phyloP scores from a whole-genome alignment of 352 stramenopile genomes.

The Globisporangium spinosum region DNA sequence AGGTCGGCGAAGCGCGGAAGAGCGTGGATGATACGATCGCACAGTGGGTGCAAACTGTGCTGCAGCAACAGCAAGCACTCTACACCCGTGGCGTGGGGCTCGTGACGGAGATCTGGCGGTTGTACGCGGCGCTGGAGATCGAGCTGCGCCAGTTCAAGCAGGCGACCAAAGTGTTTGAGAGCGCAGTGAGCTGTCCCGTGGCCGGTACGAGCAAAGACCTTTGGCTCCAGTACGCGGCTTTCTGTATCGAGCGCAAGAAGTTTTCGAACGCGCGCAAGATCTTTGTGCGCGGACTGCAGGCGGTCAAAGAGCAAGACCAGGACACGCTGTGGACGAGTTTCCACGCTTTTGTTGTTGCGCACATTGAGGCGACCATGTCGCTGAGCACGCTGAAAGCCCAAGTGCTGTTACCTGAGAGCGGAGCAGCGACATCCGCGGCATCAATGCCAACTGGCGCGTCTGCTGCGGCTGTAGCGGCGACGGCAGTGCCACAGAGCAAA shows the following conservation, averaged over 20 bases:
- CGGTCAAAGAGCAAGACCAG: conserved; percentile 39
- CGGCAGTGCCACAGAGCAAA: background rate
- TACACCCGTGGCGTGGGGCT: conserved; percentile 20
- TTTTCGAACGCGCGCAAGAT: conserved; percentile 75
- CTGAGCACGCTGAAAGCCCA: conserved; percentile 55
- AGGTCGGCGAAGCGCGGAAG: conserved; percentile 56
- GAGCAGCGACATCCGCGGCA: conserved; percentile 12
- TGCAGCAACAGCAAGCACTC: conserved; percentile 13
- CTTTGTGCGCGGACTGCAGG: conserved; percentile 53
- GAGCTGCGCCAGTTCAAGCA: conserved; percentile 83
- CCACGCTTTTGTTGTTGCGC: conserved; percentile 55
- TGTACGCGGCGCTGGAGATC: conserved; percentile 76
- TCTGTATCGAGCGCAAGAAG: conserved; percentile 72
- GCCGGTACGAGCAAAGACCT: conserved; percentile 31
- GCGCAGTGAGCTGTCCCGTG: conserved; percentile 47
- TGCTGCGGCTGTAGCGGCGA: background rate
- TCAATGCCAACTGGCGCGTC: conserved; percentile 6
- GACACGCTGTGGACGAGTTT: conserved; percentile 46
- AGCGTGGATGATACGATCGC: conserved; percentile 43
- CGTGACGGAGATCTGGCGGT: conserved; percentile 44
- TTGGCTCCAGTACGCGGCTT: conserved; percentile 68
- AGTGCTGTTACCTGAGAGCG: conserved; percentile 38
- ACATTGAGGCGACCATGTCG: conserved; percentile 57
- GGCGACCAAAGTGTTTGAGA: conserved; percentile 76
- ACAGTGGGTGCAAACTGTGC: conserved; percentile 32